Evolutionary conservation across 2,329 filamentous ascomycete species (phyloP).

Genomic region (Epicoccum sorghinum): DNA sequence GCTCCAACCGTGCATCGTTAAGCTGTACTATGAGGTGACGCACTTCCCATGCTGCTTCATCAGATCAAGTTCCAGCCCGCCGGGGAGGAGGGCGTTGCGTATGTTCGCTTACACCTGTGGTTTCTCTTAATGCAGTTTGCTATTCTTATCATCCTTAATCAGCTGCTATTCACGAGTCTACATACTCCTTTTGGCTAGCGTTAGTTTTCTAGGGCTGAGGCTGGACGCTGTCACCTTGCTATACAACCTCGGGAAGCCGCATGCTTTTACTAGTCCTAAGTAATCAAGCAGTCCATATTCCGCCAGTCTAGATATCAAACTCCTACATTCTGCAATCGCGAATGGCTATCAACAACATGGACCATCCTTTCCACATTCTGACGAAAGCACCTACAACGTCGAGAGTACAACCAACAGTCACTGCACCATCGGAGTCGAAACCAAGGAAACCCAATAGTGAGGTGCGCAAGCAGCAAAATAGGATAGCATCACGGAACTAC

Average conservation of each 20-base stretch:
- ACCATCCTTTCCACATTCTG: constrained; percentile 16
- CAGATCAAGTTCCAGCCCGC: not conserved
- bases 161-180: constrained; percentile 28
- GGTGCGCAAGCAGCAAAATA: constrained; percentile 46
- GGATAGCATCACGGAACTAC: constrained; percentile 47
- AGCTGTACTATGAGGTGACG: not conserved
- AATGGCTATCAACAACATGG: constrained; percentile 18
- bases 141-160: constrained; percentile 40
- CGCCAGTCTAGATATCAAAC: not conserved
- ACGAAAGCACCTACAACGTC: constrained; percentile 14
- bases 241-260: constrained; percentile 27
- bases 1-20: no score
- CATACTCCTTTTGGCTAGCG: constrained; percentile 24
- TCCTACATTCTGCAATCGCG: not conserved
- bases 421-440: constrained; percentile 25
- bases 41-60: not conserved
- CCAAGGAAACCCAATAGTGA: constrained; percentile 46
- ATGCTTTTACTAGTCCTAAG: constrained; percentile 17
- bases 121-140: constrained; percentile 18
- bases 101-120: constrained; percentile 24
- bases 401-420: constrained; percentile 11
- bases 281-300: not conserved
- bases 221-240: constrained; percentile 15
- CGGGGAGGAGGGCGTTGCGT: not conserved
- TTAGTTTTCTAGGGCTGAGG: constrained; percentile 15